Percentiles rank a stretch among this genome's conserved stretches.
Conservation (phyloP, 2,329 filamentous ascomycete species). For the Nakataea oryzae region DNA sequence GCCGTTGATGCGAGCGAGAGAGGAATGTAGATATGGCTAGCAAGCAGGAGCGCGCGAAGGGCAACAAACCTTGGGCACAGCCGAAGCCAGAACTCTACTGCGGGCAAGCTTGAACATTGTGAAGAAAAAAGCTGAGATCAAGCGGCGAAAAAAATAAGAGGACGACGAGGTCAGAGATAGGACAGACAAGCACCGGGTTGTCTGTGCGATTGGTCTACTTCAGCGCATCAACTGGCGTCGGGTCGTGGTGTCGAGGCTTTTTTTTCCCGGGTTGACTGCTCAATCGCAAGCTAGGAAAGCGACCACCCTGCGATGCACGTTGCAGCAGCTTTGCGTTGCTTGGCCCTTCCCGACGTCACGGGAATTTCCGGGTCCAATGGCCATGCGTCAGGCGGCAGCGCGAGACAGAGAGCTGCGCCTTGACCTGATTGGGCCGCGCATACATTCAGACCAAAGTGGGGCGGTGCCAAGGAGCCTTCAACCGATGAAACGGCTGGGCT, state of each 20-base stretch:
- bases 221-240: not conserved
- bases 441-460: not conserved
- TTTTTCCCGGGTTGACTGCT: not conserved
- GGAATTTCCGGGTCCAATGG: not conserved
- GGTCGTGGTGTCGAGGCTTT: not conserved
- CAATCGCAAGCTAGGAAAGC: not conserved
- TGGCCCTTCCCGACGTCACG: not conserved
- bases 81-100: constrained; percentile 70
- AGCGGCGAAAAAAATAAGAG: not conserved
- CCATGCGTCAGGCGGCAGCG: not conserved
- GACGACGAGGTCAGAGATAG: not conserved
- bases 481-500: no score
- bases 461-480: no score
- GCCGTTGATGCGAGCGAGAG: constrained; percentile 16
- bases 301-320: not conserved
- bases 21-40: not conserved
- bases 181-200: not conserved
- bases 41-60: not conserved
- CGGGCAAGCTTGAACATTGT: constrained; percentile 84
- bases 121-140: constrained; percentile 6
- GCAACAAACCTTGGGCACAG: constrained; percentile 58
- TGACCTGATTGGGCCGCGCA: not conserved
- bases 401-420: not conserved
- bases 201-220: not conserved
- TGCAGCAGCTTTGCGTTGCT: not conserved